These are phyloP conservation scores for Elsinoe fawcettii DNA, from an alignment of 2,329 filamentous ascomycete species.

Conservation along the genomic window DNA sequence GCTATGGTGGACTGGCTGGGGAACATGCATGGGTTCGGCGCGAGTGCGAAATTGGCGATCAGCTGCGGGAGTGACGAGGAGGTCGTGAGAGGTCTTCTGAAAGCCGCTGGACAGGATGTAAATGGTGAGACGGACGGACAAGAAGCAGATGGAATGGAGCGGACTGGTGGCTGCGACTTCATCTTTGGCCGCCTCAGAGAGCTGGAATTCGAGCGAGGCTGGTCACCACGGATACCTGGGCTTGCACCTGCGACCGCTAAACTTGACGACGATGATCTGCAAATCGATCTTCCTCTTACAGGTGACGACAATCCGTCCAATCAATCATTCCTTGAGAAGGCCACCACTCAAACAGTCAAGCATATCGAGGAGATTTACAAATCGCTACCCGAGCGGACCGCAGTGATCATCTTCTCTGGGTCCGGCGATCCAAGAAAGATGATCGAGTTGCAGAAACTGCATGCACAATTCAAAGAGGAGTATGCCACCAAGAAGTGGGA, in stretches of 20 bases:
- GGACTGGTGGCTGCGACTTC: conserved; percentile 51
- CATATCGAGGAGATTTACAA: conserved; percentile 48
- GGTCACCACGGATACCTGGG: conserved; percentile 46
- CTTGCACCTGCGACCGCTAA: conserved; percentile 24
- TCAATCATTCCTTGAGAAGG: conserved; percentile 10
- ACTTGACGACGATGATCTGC: conserved; percentile 25
- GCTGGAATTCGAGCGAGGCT: conserved; percentile 52
- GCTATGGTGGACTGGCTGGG: conserved; percentile 88
- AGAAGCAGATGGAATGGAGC: conserved; percentile 34
- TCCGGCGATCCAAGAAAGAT: conserved; percentile 54
- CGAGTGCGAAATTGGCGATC: conserved; percentile 48
- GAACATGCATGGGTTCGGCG: conserved; percentile 54
- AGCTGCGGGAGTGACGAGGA: conserved; percentile 51
- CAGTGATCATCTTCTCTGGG: conserved; percentile 57
- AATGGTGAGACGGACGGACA: not conserved
- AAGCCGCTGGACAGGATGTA: conserved; percentile 40
- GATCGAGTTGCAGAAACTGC: conserved; percentile 48
- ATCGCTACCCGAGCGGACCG: conserved; percentile 50
- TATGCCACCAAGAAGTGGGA: conserved; percentile 56
- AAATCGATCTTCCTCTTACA: conserved; percentile 12
- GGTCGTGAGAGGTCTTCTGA: conserved; percentile 49
- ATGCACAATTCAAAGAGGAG: conserved; percentile 49
- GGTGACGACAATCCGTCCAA: conserved; percentile 13
- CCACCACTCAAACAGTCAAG: conserved; percentile 37
- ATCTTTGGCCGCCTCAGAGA: conserved; percentile 56